Evolutionary conservation across 768 basidiomycete genomes (phyloP), one percentile per base, ranked within the genome.

Genomic region (Serendipita sp.): DNA sequence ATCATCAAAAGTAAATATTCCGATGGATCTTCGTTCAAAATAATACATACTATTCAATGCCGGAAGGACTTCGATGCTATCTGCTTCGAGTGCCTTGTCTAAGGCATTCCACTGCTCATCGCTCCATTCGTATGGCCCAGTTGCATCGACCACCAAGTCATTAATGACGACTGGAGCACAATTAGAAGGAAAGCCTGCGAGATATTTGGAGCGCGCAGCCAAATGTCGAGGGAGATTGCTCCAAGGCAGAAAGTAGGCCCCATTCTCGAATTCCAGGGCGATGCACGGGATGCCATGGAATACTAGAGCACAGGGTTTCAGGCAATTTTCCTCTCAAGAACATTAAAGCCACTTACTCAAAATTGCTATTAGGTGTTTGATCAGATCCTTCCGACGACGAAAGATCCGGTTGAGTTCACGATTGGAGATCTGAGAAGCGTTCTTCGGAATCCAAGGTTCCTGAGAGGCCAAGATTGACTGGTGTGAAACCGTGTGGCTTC

Each of bases 351-450:
- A 33, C 53, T 58, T 24, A 58, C 53, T 24, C 22, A 58, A 31
- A 58, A 58, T 58, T n/a, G 53, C 53, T 24, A 58, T 58, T n/a
- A 58, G n/a, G 31, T n/a, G 17, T 33, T 58, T 58, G 53, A 58
- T 58, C 24, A 33, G 11, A 9, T 58, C 53, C 31, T 58, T 58
- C 31, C 33, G 53, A 28, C 53, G 53, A 9, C 53, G 53, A n/a
- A 30, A 58, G 17, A 26, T 58, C 30, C 26, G 33, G 31, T 58
- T 58, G 9, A 58, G 38, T 14, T 38, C 38, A 5, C 38, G 38
- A 14, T 5, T 38, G 38, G 38, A 38, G 38, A 38, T 5, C 14
- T 38, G 5, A 14, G 38, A 38, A 38, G 14, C 14, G 38, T 38
- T 38, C 38, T 38, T 38, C 38, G 38, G 38, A 38, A 38, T 38